Evolutionary conservation across 192 early-diverging fungal genomes (phyloP).

Genomic region (Anaeromyces robustus): DNA sequence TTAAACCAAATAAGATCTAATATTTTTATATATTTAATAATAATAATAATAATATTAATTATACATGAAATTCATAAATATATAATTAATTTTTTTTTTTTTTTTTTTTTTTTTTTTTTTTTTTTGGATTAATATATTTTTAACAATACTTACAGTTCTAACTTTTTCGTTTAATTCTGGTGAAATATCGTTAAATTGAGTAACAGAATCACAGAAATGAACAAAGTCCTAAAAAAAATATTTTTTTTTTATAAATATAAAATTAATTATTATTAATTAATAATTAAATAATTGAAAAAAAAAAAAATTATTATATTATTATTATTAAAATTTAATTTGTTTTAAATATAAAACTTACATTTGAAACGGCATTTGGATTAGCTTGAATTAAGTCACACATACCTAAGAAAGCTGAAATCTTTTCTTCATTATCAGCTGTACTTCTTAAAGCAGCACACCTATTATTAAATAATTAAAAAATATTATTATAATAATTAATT

Average conservation of each 20-base stretch:
- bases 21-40: too few relatives aligned
- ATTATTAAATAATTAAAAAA: not conserved
- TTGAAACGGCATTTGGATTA: conserved; percentile 55
- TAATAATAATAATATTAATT: too few relatives aligned
- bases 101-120: too few relatives aligned
- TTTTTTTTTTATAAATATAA: too few relatives aligned
- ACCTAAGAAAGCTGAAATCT: conserved; percentile 89
- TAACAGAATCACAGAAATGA: conserved; percentile 20
- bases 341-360: not conserved
- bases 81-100: too few relatives aligned
- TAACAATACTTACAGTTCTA: conserved; percentile 2
- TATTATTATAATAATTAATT: not conserved
- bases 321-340: not conserved
- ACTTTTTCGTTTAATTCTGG: conserved; percentile 13
- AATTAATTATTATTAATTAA: too few relatives aligned
- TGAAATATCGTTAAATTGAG: conserved; percentile 10
- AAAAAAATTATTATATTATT: not conserved
- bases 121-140: too few relatives aligned
- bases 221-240: conserved; percentile 3
- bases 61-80: too few relatives aligned
- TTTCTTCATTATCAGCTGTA: conserved; percentile 90
- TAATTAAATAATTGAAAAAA: not conserved
- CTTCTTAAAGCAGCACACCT: conserved; percentile 47
- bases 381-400: conserved; percentile 80
- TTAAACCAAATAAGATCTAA: not conserved